Evolutionary conservation across 176 grass and related monocot genomes (phyloP), one percentile per base, ranked within the genome.

Genomic region (Hordeum marinum): DNA sequence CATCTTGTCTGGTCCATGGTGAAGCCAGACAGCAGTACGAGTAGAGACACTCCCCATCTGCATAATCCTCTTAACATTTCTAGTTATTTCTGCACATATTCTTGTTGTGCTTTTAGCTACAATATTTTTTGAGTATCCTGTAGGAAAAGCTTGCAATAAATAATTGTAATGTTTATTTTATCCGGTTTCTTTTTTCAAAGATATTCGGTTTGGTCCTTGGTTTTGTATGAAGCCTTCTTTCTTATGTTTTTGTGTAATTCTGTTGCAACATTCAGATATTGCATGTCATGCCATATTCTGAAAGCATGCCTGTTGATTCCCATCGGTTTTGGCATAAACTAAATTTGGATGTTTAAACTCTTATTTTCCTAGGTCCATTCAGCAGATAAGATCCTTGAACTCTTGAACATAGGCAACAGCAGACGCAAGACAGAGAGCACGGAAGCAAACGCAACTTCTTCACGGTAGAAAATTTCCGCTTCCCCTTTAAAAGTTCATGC

Each of bases 361-460:
- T 54, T 62, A 57, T 89, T 73, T 72, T 24, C 3, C 74, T 76
- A 99, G 96, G 96, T 99, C 88, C 93, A 99, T 32, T 94, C 96
- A 77, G 94, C 96, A 84, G 91, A 99, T 84, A 99, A 87, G 82
- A 99, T 99, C 80, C 93, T 99, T 87, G 96, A 99, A 90, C 90
- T 99, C 66, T 93, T 99, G 42, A 99, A 91, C 88, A 89, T 99
- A 84, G 96, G 96, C 77, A 99, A 99, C 36, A 94, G 88, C 66
- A 89, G 96, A 63, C 96, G 96, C 68, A 99, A 99, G 88, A 99
- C 92, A 86, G 96, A 99, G 80, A 99, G 91, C 76, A 99, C 96
- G 9, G 91, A 96, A 85, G 94, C 96, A 84, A 99, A 99, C 65
- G 76, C 86, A 85, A 99, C 96, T 61, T 99, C 96, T 69, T 99